These are phyloP conservation scores for Malassezia sympodialis DNA, from an alignment of 1,284 basidiomycete genomes.

Conservation along the genomic window DNA sequence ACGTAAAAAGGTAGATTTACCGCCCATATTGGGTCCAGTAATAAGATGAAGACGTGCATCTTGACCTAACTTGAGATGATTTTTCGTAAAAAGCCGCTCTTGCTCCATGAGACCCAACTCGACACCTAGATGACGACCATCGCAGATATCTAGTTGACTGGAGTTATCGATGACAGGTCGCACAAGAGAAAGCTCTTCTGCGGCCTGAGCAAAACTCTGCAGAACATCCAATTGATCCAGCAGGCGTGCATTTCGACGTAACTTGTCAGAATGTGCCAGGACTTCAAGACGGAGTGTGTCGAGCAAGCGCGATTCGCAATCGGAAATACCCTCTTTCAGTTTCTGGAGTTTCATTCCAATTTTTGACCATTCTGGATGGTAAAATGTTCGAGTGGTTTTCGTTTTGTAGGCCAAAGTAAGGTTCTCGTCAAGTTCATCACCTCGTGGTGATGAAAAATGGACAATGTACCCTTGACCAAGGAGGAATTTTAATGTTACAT, in stretches of 20 bases:
- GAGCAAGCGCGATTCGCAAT: slow-evolving; percentile 26
- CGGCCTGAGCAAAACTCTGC: slow-evolving; percentile 69
- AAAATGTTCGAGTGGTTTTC: slow-evolving; percentile 34
- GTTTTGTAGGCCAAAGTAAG: slow-evolving; percentile 32
- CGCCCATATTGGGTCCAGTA: slow-evolving; percentile 93
- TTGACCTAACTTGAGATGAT: slow-evolving; percentile 60
- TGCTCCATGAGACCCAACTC: slow-evolving; percentile 71
- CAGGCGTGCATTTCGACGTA: slow-evolving; percentile 65
- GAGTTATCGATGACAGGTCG: slow-evolving; percentile 61
- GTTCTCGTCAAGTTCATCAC: slow-evolving; percentile 7
- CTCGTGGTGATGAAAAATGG: slow-evolving; percentile 21
- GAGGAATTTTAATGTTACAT: slow-evolving; percentile 27
- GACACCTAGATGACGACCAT: slow-evolving; percentile 83
- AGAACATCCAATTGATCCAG: slow-evolving; percentile 82
- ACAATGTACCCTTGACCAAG: slow-evolving; percentile 43
- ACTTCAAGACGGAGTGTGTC: slow-evolving; percentile 31
- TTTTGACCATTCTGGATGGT: slow-evolving; percentile 25
- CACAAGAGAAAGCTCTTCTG: slow-evolving; percentile 66
- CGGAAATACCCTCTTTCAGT: slow-evolving; percentile 21
- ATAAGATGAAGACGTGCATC: slow-evolving; percentile 63
- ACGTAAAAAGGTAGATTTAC: slow-evolving; percentile 79
- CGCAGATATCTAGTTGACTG: slow-evolving; percentile 55
- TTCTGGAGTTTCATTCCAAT: slow-evolving; percentile 26
- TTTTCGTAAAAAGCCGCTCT: slow-evolving; percentile 52
- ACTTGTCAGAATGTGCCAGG: slow-evolving; percentile 1